Evolutionary conservation across 2,329 filamentous ascomycete genomes (phyloP).

Genomic region (Penicillium brevicompactum): DNA sequence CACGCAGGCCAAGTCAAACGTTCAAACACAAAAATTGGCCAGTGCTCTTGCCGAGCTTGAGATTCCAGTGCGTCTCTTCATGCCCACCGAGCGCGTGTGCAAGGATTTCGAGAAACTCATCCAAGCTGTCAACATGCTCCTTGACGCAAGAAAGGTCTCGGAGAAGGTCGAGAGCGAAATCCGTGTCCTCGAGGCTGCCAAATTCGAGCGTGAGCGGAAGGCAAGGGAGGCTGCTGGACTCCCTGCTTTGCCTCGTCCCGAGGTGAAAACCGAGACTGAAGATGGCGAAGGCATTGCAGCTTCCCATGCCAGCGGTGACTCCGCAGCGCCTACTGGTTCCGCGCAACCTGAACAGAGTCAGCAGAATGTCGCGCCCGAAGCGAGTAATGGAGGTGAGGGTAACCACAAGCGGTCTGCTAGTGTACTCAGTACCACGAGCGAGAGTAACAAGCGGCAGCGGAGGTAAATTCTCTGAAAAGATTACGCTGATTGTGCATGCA

Average conservation of each 20-base stretch:
- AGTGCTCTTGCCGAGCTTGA: slow-evolving; percentile 51
- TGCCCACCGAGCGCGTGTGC: slow-evolving; percentile 54
- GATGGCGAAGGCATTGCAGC: slow-evolving; percentile 25
- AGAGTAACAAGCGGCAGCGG: slow-evolving; percentile 54
- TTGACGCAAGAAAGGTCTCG: slow-evolving; percentile 50
- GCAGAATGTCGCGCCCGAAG: slow-evolving; percentile 3
- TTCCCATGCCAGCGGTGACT: slow-evolving; percentile 18
- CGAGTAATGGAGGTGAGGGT: slow-evolving; percentile 13
- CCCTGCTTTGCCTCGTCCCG: slow-evolving; percentile 22
- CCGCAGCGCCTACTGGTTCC: slow-evolving; percentile 12
- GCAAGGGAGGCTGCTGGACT: slow-evolving; percentile 29
- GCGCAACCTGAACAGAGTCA: slow-evolving; percentile 4
- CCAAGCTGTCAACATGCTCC: slow-evolving; percentile 48
- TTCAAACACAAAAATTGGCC: slow-evolving; percentile 52
- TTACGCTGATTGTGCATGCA: neutral
- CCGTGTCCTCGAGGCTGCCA: slow-evolving; percentile 47
- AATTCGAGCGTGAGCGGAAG: slow-evolving; percentile 42
- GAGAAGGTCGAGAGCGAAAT: slow-evolving; percentile 54
- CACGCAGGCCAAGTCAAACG: slow-evolving; percentile 53
- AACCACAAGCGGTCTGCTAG: slow-evolving; percentile 79
- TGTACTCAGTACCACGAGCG: slow-evolving; percentile 71
- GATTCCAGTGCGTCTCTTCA: slow-evolving; percentile 49
- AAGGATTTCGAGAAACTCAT: slow-evolving; percentile 54
- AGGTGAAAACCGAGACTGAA: slow-evolving; percentile 39
- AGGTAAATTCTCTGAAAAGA: slow-evolving; percentile 32